These are phyloP conservation scores for Arthrobotrys megalospora DNA, from an alignment of 2,329 filamentous ascomycete genomes.

Conservation along the genomic window DNA sequence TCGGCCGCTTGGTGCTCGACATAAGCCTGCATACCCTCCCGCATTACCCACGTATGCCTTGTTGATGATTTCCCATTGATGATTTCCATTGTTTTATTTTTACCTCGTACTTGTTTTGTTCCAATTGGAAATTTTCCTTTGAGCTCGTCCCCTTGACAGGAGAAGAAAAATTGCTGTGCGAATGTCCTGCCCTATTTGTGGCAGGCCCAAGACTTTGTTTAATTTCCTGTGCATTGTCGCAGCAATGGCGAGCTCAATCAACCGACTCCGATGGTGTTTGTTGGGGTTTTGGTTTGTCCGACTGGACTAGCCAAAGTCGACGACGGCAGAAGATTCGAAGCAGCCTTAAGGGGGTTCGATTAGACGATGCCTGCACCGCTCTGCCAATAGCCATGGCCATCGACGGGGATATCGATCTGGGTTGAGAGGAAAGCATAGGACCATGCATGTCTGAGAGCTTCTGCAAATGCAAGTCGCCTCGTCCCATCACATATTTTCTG, in stretches of 20 bases:
- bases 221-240: slow-evolving; percentile 49
- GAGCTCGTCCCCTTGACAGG: slow-evolving; percentile 33
- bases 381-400: slow-evolving; percentile 24
- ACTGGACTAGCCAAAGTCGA: slow-evolving; percentile 26
- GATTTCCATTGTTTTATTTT: neutral
- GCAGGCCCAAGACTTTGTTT: slow-evolving; percentile 18
- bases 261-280: neutral
- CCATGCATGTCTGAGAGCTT: slow-evolving; percentile 49
- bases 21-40: neutral
- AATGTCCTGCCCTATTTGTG: slow-evolving; percentile 48
- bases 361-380: slow-evolving; percentile 7
- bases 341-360: slow-evolving; percentile 42
- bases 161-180: slow-evolving; percentile 32
- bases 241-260: slow-evolving; percentile 22
- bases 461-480: slow-evolving; percentile 60
- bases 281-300: slow-evolving; percentile 45
- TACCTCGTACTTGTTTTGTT: slow-evolving; percentile 9
- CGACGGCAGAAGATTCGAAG: slow-evolving; percentile 24
- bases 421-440: slow-evolving; percentile 29
- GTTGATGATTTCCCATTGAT: slow-evolving; percentile 20
- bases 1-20: slow-evolving; percentile 19
- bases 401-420: slow-evolving; percentile 33
- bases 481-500: slow-evolving; percentile 59
- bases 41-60: slow-evolving; percentile 4
- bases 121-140: slow-evolving; percentile 25